A percentile compares a stretch with the other conserved stretches of the same genome.
Conservation (phyloP, 352 stramenopile species). For the Globisporangium cylindrosporum region DNA sequence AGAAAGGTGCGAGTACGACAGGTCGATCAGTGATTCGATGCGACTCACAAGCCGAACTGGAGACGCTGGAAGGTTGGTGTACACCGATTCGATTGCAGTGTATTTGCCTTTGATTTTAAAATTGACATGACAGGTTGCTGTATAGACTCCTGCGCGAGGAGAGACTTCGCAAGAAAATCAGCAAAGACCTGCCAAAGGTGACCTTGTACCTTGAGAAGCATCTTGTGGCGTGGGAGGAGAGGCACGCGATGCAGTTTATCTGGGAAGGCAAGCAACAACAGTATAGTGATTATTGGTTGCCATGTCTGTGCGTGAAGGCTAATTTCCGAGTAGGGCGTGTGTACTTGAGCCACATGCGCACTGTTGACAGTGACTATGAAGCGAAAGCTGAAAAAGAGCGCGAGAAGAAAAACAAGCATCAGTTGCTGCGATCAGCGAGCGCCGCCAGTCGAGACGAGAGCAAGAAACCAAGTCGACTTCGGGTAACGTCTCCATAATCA, state of each 20-base stretch:
- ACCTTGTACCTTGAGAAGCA: constrained; percentile 35
- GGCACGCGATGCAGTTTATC: constrained; percentile 28
- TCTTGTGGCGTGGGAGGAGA: constrained; percentile 38
- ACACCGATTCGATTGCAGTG: neutral
- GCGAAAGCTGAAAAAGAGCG: constrained; percentile 18
- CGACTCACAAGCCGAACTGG: constrained; percentile 22
- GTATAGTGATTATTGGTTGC: neutral
- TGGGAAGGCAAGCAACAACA: constrained; percentile 31
- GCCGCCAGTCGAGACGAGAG: constrained; percentile 2
- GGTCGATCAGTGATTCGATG: constrained; percentile 14
- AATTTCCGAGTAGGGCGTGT: constrained; percentile 17
- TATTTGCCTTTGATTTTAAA: neutral
- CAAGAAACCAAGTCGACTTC: constrained; percentile 12
- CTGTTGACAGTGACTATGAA: constrained; percentile 22
- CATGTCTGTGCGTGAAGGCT: neutral
- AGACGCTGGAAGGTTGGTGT: constrained; percentile 16
- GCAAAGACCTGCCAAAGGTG: constrained; percentile 39
- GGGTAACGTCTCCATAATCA: constrained; percentile 4
- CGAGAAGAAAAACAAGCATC: constrained; percentile 9
- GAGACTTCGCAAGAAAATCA: constrained; percentile 33
- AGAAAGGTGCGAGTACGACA: constrained; percentile 34
- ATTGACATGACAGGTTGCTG: neutral
- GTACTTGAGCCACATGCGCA: constrained; percentile 36
- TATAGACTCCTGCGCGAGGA: constrained; percentile 30
- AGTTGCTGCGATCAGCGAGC: constrained; percentile 7